A percentile compares a stretch with the other conserved stretches of the same genome.
Evolutionary conservation across 768 basidiomycete species (phyloP).

Genomic region (Mycena vitilis): DNA sequence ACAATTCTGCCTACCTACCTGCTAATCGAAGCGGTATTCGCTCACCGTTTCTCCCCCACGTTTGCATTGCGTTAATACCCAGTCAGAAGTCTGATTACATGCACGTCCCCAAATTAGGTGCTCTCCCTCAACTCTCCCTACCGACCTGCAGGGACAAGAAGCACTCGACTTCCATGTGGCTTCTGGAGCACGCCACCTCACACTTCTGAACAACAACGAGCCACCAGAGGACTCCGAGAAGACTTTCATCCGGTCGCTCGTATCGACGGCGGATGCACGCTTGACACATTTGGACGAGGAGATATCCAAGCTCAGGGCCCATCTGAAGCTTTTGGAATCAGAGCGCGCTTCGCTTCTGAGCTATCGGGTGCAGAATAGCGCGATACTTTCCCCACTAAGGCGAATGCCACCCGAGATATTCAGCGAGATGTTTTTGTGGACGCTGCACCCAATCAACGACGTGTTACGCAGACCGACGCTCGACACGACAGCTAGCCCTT

Average conservation of each 20-base stretch:
- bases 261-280: neutral
- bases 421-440: neutral
- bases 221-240: neutral
- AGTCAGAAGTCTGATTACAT: too few relatives aligned
- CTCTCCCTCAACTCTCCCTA: too few relatives aligned
- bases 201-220: neutral
- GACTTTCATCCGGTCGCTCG: neutral
- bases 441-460: neutral
- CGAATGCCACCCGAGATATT: neutral
- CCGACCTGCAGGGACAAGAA: too few relatives aligned
- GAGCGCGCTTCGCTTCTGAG: neutral
- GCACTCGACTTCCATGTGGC: too few relatives aligned
- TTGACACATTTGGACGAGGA: neutral
- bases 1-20: too few relatives aligned
- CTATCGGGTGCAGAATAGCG: neutral
- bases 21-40: too few relatives aligned
- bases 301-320: neutral
- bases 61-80: too few relatives aligned
- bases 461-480: neutral
- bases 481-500: neutral
- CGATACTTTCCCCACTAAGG: neutral
- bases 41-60: too few relatives aligned
- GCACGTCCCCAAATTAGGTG: too few relatives aligned
- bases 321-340: neutral
- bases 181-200: too few relatives aligned